phyloP scores from a whole-genome alignment of 2,329 filamentous ascomycete genomes.

The Pseudophaeomoniella oleicola region DNA sequence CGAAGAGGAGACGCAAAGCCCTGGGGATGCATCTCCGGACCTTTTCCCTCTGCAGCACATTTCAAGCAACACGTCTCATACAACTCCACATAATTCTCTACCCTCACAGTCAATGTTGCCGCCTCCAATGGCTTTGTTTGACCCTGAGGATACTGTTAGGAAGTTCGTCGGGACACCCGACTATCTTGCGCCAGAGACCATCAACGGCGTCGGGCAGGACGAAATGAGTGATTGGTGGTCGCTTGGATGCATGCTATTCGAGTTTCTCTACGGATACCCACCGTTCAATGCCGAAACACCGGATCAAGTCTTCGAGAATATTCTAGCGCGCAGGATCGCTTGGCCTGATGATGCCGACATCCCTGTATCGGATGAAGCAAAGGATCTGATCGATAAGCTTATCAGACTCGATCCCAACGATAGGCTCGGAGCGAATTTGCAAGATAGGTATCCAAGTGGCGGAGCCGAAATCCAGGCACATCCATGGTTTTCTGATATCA shows the following conservation, averaged over 20 bases:
- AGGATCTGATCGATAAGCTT: conserved; percentile 85
- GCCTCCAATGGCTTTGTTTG: conserved; percentile 83
- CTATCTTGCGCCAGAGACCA: conserved; percentile 92
- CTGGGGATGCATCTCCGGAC: conserved; percentile 64
- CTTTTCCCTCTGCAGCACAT: conserved; percentile 50
- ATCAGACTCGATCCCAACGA: conserved; percentile 72
- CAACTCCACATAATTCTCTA: conserved; percentile 22
- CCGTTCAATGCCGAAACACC: conserved; percentile 85
- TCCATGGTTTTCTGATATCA: conserved; percentile 73
- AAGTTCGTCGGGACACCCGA: conserved; percentile 95
- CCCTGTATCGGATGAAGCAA: conserved; percentile 66
- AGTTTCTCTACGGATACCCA: conserved; percentile 84
- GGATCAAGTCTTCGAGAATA: conserved; percentile 94
- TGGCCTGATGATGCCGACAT: conserved; percentile 79
- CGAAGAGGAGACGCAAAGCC: conserved; percentile 61
- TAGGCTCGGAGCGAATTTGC: conserved; percentile 70
- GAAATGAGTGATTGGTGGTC: conserved; percentile 99
- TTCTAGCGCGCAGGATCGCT: conserved; percentile 72
- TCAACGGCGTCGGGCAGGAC: conserved; percentile 87
- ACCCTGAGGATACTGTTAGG: conserved; percentile 83
- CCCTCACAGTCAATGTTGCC: conserved; percentile 66
- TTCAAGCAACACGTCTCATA: conserved; percentile 32
- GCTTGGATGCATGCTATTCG: conserved; percentile 93
- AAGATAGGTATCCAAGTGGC: conserved; percentile 68
- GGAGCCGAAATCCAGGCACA: conserved; percentile 85